Conservation (phyloP, 2,329 filamentous ascomycete species). For the Leptographium wingfieldii region DNA sequence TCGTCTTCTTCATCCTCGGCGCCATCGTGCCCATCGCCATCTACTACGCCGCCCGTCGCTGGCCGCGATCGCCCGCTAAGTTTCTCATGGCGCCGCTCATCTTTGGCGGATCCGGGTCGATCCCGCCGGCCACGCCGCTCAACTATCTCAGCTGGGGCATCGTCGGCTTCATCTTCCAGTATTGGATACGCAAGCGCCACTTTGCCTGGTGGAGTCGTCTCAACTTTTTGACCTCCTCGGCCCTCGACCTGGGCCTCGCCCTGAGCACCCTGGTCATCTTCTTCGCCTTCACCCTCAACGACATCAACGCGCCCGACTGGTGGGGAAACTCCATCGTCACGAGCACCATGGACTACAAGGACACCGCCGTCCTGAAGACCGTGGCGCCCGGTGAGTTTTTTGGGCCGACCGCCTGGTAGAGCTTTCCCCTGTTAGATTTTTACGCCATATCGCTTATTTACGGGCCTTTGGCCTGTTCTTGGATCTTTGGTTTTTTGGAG, state of each 20-base stretch:
- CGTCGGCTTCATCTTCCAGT: constrained; percentile 60
- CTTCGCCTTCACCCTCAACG: constrained; percentile 52
- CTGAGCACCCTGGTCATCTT: constrained; percentile 57
- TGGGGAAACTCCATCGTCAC: constrained; percentile 52
- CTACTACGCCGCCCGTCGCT: constrained; percentile 35
- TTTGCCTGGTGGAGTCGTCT: constrained; percentile 62
- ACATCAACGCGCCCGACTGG: constrained; percentile 52
- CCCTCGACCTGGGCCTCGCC: constrained; percentile 55
- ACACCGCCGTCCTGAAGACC: constrained; percentile 43
- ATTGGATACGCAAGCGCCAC: constrained; percentile 48
- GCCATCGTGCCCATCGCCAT: constrained; percentile 39
- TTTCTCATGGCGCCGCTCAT: constrained; percentile 50
- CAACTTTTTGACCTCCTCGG: constrained; percentile 61
- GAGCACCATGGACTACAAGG: constrained; percentile 48
- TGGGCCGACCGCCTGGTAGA: constrained; percentile 43
- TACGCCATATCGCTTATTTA: neutral
- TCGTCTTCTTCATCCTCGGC: constrained; percentile 46
- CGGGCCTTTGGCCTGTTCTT: neutral
- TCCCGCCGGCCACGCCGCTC: constrained; percentile 56
- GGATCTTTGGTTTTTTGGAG: neutral
- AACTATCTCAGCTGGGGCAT: constrained; percentile 65
- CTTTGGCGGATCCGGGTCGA: constrained; percentile 44
- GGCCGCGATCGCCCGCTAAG: constrained; percentile 35
- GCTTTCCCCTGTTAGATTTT: too few relatives aligned
- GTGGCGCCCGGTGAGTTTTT: constrained; percentile 44